Base-by-base conservation (phyloP, 306 rosid species). In the Prosopis cineraria region DNA sequence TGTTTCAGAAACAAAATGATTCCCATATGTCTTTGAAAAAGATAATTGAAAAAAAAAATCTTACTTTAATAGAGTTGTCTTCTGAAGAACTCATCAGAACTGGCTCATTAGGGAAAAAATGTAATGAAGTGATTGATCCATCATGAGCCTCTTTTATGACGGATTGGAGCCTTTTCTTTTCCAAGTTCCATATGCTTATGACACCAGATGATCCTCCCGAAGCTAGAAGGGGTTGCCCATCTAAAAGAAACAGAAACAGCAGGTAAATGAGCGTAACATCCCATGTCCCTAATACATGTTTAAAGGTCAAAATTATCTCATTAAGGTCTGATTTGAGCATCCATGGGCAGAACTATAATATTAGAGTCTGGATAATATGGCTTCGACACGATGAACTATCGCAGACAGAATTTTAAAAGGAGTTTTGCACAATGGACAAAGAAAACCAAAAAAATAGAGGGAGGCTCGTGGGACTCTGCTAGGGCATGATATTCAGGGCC, bases 191-290 rank as follows among this genome's bases (percentile, higher is more conserved):
- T 84, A 95, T 82, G 90, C 93, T 90, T 79, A 92, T 89, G 77
- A 95, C 91, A 84, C 98, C 98, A 63, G 98, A 92, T 68, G 98
- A 90, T 79, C 98, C 98, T 79, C 98, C 98, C 22, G 98, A 95
- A 53, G 98, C 98, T 34, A 95, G 89, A 88, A 95, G 92, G 40
- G 98, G 98, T 76, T 91, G 95, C 64, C 97, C 98, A 81, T 95
- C 98, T 95, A 79, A 75, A 79, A 70, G 47, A 73, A 53, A 79
- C 10, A 48, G 13, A 83, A 69, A 19, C 55, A 63, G 62, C 16
- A 24, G 39, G 72, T 68, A 24, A 78, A 70, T 22, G 72, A 82
- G 69, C 48, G 79, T 14, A 45, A 69, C 58, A n/a, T 14, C n/a
- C n/a, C n/a, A n/a, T n/a, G n/a, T n/a, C n/a, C n/a, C n/a, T n/a